Percentiles rank a stretch among this genome's conserved stretches.
Evolutionary conservation across 2,329 filamentous ascomycete species (phyloP).

Genomic region (Sarocladiaceae sp.): DNA sequence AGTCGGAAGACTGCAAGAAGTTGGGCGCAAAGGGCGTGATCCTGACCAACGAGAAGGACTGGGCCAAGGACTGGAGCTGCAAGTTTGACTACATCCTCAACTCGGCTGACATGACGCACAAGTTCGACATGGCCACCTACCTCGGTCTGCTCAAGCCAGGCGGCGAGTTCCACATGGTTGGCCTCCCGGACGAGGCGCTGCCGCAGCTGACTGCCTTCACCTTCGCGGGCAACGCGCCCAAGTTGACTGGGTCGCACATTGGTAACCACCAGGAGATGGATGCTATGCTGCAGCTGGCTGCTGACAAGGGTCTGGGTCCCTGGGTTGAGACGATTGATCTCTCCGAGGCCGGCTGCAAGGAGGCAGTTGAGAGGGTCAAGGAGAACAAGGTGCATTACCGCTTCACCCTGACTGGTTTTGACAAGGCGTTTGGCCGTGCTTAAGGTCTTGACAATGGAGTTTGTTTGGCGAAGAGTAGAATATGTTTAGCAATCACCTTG

Average conservation of each 20-base stretch:
- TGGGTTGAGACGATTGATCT: slow-evolving; percentile 60
- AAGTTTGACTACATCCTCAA: slow-evolving; percentile 47
- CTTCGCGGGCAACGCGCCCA: slow-evolving; percentile 45
- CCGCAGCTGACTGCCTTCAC: slow-evolving; percentile 32
- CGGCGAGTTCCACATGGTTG: slow-evolving; percentile 52
- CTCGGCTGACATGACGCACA: slow-evolving; percentile 41
- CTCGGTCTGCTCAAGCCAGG: slow-evolving; percentile 45
- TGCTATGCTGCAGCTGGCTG: slow-evolving; percentile 50
- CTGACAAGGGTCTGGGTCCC: slow-evolving; percentile 46
- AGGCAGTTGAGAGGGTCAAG: slow-evolving; percentile 63
- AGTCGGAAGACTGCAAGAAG: slow-evolving; percentile 52
- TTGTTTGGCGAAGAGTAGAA: too few species aligned
- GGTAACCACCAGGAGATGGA: slow-evolving; percentile 55
- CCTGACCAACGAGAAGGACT: slow-evolving; percentile 41
- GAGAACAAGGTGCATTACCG: slow-evolving; percentile 67
- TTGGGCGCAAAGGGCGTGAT: slow-evolving; percentile 56
- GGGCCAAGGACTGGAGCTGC: slow-evolving; percentile 48
- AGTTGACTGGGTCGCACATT: slow-evolving; percentile 50
- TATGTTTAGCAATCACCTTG: too few species aligned
- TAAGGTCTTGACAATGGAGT: too few species aligned
- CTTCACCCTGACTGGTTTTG: slow-evolving; percentile 62
- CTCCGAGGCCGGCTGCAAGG: slow-evolving; percentile 59
- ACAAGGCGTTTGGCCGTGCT: slow-evolving; percentile 49
- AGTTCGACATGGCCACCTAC: slow-evolving; percentile 48
- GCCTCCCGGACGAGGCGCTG: slow-evolving; percentile 46